Evolutionary conservation across 179 eudicot genomes (phyloP).

Genomic region (Beta macrorhiza): DNA sequence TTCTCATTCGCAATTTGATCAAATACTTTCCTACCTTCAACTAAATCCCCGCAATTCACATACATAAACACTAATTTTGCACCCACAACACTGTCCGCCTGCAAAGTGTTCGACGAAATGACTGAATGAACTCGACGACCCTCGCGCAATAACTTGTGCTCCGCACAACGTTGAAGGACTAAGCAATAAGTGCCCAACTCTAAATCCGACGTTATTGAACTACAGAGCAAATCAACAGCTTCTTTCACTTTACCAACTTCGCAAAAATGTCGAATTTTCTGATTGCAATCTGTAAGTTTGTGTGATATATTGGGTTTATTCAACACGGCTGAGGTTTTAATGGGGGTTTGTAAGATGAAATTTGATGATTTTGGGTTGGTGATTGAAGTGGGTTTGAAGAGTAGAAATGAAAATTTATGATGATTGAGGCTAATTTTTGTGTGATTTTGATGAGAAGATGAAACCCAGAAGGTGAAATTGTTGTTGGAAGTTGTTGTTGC

Average conservation of each 20-base stretch:
- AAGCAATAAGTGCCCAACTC: slow-evolving; percentile 40
- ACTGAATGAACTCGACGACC: no score
- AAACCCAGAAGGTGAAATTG: neutral
- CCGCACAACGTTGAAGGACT: slow-evolving; percentile 37
- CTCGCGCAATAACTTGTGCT: neutral
- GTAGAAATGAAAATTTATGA: neutral
- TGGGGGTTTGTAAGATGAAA: neutral
- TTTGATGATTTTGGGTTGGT: neutral
- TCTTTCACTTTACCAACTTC: no score
- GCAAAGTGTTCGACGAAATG: slow-evolving; percentile 24
- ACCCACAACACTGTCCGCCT: slow-evolving; percentile 33
- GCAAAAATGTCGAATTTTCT: no score
- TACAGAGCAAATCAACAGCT: slow-evolving; percentile 41
- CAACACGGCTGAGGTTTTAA: slow-evolving; percentile 8
- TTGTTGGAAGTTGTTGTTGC: neutral
- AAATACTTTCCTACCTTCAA: slow-evolving; percentile 33
- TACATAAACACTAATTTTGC: slow-evolving; percentile 45
- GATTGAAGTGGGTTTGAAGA: slow-evolving; percentile 25
- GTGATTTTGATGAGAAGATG: slow-evolving; percentile 11
- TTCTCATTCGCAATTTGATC: slow-evolving; percentile 37
- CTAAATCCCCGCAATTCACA: slow-evolving; percentile 39
- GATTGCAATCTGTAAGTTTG: no score
- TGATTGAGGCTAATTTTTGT: neutral
- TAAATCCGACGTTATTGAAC: slow-evolving; percentile 29
- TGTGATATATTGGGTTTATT: neutral